Evolutionary conservation across 164 flowering plant genomes (phyloP).

Genomic region (Chimonanthus praecox): DNA sequence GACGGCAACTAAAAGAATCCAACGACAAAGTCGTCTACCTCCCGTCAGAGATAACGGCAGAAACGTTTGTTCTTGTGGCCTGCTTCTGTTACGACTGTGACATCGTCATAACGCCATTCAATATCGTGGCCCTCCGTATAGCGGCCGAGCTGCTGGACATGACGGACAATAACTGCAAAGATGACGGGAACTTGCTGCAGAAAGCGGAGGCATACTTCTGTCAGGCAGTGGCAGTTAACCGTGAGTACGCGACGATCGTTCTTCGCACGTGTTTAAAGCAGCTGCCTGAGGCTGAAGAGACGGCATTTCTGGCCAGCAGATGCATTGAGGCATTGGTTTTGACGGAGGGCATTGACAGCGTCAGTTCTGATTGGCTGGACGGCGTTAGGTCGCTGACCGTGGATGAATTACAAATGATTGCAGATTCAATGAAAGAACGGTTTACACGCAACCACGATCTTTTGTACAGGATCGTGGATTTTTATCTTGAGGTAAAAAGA

Average conservation of each 20-base stretch:
- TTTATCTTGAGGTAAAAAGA: conserved; percentile 51
- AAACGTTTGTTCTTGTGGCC: conserved; percentile 48
- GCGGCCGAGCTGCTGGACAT: conserved; percentile 68
- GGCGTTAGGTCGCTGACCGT: conserved; percentile 27
- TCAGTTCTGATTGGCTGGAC: conserved; percentile 26
- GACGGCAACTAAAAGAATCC: conserved; percentile 35
- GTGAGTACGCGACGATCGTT: conserved; percentile 37
- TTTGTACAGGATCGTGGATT: conserved; percentile 50
- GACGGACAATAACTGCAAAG: conserved; percentile 26
- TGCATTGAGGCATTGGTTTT: conserved; percentile 40
- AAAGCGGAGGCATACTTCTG: conserved; percentile 55
- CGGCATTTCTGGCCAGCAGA: conserved; percentile 46
- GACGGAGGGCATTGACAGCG: conserved; percentile 14
- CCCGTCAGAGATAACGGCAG: conserved; percentile 59
- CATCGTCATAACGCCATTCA: conserved; percentile 53
- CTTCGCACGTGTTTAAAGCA: conserved; percentile 44
- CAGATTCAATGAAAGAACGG: conserved; percentile 39
- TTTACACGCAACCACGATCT: conserved; percentile 44
- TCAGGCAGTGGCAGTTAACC: conserved; percentile 34
- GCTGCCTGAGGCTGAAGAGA: conserved; percentile 70
- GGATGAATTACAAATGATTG: conserved; percentile 43
- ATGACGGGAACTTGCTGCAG: conserved; percentile 31
- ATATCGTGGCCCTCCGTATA: conserved; percentile 49
- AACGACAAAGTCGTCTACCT: conserved; percentile 42
- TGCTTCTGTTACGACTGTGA: conserved; percentile 56